Evolutionary conservation across 768 basidiomycete species (phyloP).

Genomic region (Suillus bovinus): DNA sequence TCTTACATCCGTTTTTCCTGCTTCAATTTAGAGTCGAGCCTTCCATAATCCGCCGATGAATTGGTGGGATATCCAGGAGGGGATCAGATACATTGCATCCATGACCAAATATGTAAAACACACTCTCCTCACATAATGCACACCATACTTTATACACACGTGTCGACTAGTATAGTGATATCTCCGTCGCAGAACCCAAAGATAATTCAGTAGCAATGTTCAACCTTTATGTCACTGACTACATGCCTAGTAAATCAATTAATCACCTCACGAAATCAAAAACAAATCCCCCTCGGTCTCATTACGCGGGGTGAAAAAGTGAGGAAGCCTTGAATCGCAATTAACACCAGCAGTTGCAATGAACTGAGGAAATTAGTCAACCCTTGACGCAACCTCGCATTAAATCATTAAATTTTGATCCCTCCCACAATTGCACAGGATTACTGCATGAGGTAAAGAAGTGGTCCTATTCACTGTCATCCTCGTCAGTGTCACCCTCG

Average conservation of each 20-base stretch:
- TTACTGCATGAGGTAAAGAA: background rate
- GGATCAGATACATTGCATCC: background rate
- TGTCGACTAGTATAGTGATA: background rate
- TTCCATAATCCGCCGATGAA: background rate
- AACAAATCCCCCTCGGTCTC: background rate
- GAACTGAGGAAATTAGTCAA: background rate
- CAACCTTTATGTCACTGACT: background rate
- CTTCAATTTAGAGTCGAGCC: background rate
- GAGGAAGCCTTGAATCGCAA: background rate
- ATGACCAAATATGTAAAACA: background rate
- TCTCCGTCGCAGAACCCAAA: background rate
- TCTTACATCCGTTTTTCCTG: background rate
- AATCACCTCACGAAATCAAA: background rate
- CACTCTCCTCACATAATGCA: background rate
- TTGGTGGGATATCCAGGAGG: background rate
- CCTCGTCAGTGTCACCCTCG: slow-evolving; percentile 6
- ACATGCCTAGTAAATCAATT: background rate
- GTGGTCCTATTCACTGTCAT: slow-evolving; percentile 14
- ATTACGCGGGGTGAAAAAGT: background rate
- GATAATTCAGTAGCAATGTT: too few relatives aligned
- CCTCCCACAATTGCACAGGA: slow-evolving; percentile 12
- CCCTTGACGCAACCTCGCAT: slow-evolving; percentile 5
- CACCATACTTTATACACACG: background rate
- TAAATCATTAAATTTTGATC: slow-evolving; percentile 6
- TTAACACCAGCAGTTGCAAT: background rate